Evolutionary conservation across 2,329 filamentous ascomycete species (phyloP), one percentile per base, ranked within the genome.

Genomic region (Exophiala sideris): DNA sequence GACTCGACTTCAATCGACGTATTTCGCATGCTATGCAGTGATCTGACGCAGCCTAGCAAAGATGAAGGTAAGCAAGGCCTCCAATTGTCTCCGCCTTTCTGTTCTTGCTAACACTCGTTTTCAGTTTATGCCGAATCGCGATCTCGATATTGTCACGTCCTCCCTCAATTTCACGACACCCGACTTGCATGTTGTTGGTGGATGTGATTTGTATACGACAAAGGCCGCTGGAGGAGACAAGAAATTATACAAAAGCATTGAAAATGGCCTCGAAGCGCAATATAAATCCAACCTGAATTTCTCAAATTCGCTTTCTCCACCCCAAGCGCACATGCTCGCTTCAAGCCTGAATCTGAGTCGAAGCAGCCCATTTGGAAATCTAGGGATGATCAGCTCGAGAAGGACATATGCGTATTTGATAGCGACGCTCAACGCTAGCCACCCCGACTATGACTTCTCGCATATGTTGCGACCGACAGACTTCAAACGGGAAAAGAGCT

Each of bases 361-460:
- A 56, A 89, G 90, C 5, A 96, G 90, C 68, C 89, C 94, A 2
- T 99, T 99, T 67, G 94, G 94, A 14, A 87, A 89, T 12, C 80
- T 99, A 54, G 91, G 88, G 57, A 88, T 96, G 65, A 84, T 91
- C 46, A 89, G 89, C 44, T 94, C 90, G 67, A 88, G 94, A 35
- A 85, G 92, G 62, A 96, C 89, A 0, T 97, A 95, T 72, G 91
- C 94, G 41, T 97, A 97, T 70, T 76, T 99, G 48, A 97, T 99
- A 64, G 94, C 94, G 35, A 97, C 92, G 0, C 78, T 99, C 34
- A 99, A 99, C 68, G 94, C 94, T 4, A 95, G 89, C 54, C 92
- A 99, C 73, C 85, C 89, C 1, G 89, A 99, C 72, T 97, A 99
- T 71, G 94, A 99, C 71, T 99, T 99, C 73, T 96, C 91, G 2